phyloP scores from a whole-genome alignment of 371 early-diverging fungal species.

The Umbelopsis sp. region DNA sequence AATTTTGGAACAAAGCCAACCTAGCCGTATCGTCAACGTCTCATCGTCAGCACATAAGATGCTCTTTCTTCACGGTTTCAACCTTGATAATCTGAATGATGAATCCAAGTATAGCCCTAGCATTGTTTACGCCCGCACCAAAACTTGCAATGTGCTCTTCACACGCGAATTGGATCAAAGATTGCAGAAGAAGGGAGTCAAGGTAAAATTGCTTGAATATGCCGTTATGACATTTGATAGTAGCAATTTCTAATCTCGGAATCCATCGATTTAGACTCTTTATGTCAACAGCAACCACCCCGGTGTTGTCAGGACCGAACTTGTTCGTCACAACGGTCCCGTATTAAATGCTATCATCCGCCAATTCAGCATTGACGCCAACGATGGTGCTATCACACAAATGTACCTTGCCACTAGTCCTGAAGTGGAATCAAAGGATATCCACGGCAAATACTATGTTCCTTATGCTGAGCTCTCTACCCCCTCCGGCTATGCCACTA shows the following conservation, averaged over 20 bases:
- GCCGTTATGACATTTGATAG: too few species aligned
- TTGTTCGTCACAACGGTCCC: slow-evolving; percentile 39
- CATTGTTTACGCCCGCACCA: slow-evolving; percentile 27
- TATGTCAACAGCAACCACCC: slow-evolving; percentile 73
- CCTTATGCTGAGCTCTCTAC: slow-evolving; percentile 6
- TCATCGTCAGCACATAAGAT: slow-evolving; percentile 47
- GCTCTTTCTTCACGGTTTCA: slow-evolving; percentile 27
- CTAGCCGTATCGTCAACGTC: slow-evolving; percentile 62
- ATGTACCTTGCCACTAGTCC: slow-evolving; percentile 69
- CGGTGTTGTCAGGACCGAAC: slow-evolving; percentile 62
- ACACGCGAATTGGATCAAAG: slow-evolving; percentile 45
- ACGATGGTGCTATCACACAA: slow-evolving; percentile 64
- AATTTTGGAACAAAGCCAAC: slow-evolving; percentile 51
- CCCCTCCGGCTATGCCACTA: slow-evolving; percentile 19
- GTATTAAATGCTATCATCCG: slow-evolving; percentile 17
- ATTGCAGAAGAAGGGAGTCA: slow-evolving; percentile 38
- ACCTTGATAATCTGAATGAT: slow-evolving; percentile 47
- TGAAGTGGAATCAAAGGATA: slow-evolving; percentile 55
- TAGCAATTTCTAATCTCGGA: too few species aligned
- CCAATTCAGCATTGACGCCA: slow-evolving; percentile 30
- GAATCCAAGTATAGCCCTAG: slow-evolving; percentile 31
- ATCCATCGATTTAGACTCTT: slow-evolving; percentile 33
- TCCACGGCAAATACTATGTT: slow-evolving; percentile 59
- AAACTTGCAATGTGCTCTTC: slow-evolving; percentile 40
- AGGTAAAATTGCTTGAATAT: not conserved